Evolutionary conservation across 1,284 basidiomycete genomes (phyloP).

Genomic region (Cutaneotrichosporon cutaneum): DNA sequence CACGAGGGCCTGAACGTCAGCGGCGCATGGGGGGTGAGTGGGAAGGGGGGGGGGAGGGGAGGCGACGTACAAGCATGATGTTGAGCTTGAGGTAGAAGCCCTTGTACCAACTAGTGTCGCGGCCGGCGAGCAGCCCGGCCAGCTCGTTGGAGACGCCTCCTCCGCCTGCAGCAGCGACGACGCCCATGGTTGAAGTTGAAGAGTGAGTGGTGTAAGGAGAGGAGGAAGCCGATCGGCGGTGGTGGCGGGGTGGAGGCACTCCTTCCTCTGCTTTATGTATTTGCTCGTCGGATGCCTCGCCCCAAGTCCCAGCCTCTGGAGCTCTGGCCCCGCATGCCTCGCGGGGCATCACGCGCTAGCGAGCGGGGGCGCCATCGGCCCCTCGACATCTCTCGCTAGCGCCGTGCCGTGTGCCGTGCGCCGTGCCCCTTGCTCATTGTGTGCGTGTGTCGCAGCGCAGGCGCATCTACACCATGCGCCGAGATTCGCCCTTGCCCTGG

Average conservation of each 20-base stretch:
- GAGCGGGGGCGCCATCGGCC: background rate
- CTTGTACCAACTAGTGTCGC: slow-evolving; percentile 38
- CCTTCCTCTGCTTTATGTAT: background rate
- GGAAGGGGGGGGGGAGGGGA: no score
- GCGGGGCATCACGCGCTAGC: background rate
- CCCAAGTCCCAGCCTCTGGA: no score
- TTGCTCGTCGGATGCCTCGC: no score
- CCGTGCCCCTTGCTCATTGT: no score
- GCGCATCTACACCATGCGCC: no score
- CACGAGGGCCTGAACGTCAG: slow-evolving; percentile 28
- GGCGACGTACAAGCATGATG: slow-evolving; percentile 26
- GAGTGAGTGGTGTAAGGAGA: background rate
- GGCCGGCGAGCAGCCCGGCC: slow-evolving; percentile 21
- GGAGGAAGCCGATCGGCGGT: background rate
- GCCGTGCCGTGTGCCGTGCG: background rate
- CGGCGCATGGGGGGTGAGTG: no score
- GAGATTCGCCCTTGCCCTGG: no score
- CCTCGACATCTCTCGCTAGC: no score
- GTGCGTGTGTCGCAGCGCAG: no score
- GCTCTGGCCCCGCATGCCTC: background rate
- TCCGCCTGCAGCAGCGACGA: slow-evolving; percentile 12
- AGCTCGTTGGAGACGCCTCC: slow-evolving; percentile 9
- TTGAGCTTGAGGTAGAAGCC: slow-evolving; percentile 33
- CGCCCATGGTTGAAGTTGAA: slow-evolving; percentile 5
- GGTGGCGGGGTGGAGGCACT: background rate